Evolutionary conservation across 495 filamentous ascomycete species (phyloP), one percentile per base, ranked within the genome.

Genomic region (Penicillium arizonense): DNA sequence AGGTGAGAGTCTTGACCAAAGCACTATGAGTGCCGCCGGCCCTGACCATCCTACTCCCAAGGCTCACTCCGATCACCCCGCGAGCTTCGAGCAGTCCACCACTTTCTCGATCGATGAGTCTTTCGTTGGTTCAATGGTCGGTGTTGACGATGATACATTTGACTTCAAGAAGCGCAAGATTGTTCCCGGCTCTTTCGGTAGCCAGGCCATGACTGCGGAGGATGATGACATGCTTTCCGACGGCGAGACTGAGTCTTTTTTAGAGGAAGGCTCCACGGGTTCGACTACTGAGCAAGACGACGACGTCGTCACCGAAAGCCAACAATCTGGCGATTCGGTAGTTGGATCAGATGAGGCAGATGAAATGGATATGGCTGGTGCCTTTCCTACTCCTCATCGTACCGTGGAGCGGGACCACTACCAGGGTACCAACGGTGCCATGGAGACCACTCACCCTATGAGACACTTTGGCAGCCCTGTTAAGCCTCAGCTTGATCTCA

Each of bases 241-340:
- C 18, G 68, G 59, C 30, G 73, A 72, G 26, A 71, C 73, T 38
- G 79, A 86, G 79, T 89, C 87, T 92, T 91, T 93, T 90, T 91
- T 89, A 85, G 89, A 84, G 80, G 85, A 87, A 72, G 82, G 86
- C 82, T 88, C 86, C 82, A 86, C 84, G 82, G 89, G 84, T 83
- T 88, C 88, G 69, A 77, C 82, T 73, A 82, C 79, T 78, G 82
- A 87, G 59, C 67, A 68, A 68, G 82, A 83, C 69, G 79, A 82
- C 56, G 81, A 83, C 47, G 80, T 83, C 68, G 79, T 81, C 71
- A 81, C 85, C 54, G 75, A 76, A 51, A 71, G 72, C 56, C 69
- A 77, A 62, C 77, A 76, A 49, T 79, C 81, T 68, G 81, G 83
- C 71, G 79, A 77, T 59, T 81, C 85, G 67, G 83, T 83, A 71